Evolutionary conservation across 1,284 basidiomycete species (phyloP), one percentile per base, ranked within the genome.

Genomic region (Takashimella tepidaria): DNA sequence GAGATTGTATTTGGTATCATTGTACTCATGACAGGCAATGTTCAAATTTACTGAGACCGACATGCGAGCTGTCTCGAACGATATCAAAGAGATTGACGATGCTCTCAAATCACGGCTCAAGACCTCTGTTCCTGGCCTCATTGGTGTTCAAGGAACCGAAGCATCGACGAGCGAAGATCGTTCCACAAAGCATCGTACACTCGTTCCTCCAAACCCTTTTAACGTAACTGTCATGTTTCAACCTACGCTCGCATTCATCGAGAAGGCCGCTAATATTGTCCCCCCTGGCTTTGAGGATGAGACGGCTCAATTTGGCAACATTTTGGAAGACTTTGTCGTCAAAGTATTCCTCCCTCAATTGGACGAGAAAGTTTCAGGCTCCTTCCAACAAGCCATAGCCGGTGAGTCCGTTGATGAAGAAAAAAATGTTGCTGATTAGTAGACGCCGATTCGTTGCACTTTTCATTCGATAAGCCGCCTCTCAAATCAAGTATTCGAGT

Each of bases 191-290:
- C 92, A 98, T 77, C 84, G 89, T 22, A 79, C 89, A 20, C 81
- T 98, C 25, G 87, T 97, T 57, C 85, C 85, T 57, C 87, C 96
- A 1, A 89, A 98, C 70, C 89, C 92, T 1, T 98, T 98, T 78
- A 92, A 97, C 75, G 90, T 98, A 49, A 88, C 86, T 48, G 84
- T 93, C 12, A 79, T 99, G 12, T 97, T 98, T 76, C 89, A 91
- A 62, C 95, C 96, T 0, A 95, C 92, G 5, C 77, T 97, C 10
- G 79, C 86, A 0, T 98, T 96, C 72, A 80, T 98, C 57, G 81
- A 87, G 54, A 83, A 87, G 2, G 79, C 78, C 0, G 68, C 83
- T 27, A 82, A 84, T 21, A 79, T 88, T 21, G 78, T 93, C 21
- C 90, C 90, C 1, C 81, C 84, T 21, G 89, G 87, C 1, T 69